Conservation (phyloP, 75 land plant species). For the Picea sitchensis region DNA sequence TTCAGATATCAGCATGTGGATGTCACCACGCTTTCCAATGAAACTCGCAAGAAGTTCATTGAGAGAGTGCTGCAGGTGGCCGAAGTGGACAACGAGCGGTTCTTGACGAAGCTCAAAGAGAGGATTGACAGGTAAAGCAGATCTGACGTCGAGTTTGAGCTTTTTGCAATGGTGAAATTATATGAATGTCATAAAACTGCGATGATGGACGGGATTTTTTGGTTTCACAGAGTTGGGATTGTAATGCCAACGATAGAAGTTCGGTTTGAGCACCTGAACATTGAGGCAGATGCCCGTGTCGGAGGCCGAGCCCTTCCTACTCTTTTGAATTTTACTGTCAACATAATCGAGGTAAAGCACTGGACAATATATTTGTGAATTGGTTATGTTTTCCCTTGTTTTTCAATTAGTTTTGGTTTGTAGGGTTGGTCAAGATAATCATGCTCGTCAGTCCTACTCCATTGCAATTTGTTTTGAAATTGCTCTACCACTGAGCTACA, state of each 20-base stretch:
- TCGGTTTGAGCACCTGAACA: constrained; percentile 53
- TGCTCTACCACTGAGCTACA: no score
- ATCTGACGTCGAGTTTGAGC: no score
- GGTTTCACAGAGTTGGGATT: constrained; percentile 60
- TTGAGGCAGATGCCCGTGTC: constrained; percentile 40
- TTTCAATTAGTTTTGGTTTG: no score
- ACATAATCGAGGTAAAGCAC: constrained; percentile 41
- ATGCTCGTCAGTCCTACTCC: no score
- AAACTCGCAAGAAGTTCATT: background rate
- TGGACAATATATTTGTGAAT: no score
- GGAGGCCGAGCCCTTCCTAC: constrained; percentile 75
- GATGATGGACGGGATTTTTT: no score
- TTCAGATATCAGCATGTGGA: background rate
- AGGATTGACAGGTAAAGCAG: background rate
- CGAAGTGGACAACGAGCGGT: background rate
- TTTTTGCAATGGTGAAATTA: no score
- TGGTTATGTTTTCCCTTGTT: no score
- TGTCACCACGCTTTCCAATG: background rate
- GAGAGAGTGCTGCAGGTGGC: background rate
- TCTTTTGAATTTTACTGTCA: constrained; percentile 33
- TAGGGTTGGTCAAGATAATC: no score
- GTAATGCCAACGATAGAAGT: constrained; percentile 76
- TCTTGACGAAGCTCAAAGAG: background rate
- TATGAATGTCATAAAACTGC: no score
- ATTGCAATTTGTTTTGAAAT: no score